Evolutionary conservation across 495 filamentous ascomycete species (phyloP).

Genomic region (Aspergillus diversus): DNA sequence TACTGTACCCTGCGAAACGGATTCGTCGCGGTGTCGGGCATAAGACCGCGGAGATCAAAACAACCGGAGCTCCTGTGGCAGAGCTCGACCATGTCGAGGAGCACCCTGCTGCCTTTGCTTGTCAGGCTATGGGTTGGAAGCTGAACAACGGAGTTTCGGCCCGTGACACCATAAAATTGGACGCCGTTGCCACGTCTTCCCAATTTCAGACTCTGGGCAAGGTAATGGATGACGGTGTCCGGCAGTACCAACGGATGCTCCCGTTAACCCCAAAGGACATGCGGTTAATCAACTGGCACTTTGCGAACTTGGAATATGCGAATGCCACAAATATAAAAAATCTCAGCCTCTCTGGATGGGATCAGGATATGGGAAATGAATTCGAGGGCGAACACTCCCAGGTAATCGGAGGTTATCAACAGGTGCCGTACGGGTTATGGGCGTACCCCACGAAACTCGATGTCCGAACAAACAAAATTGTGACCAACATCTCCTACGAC

Average conservation of each 20-base stretch:
- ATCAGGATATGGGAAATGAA: constrained; percentile 96
- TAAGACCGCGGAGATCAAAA: constrained; percentile 47
- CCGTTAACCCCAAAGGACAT: constrained; percentile 84
- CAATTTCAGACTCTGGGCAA: constrained; percentile 76
- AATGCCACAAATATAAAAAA: constrained; percentile 86
- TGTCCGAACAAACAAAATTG: constrained; percentile 70
- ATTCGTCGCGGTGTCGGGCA: constrained; percentile 49
- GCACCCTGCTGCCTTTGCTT: constrained; percentile 68
- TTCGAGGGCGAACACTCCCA: constrained; percentile 93
- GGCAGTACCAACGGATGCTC: constrained; percentile 82
- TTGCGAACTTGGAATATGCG: constrained; percentile 97
- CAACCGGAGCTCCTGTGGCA: constrained; percentile 50
- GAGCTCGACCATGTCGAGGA: constrained; percentile 64
- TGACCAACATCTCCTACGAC: constrained; percentile 71
- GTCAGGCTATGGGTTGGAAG: constrained; percentile 78
- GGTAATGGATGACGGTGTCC: constrained; percentile 85
- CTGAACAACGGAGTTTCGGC: constrained; percentile 66
- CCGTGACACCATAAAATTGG: constrained; percentile 74
- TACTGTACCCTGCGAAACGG: constrained; percentile 45
- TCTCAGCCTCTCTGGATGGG: constrained; percentile 90
- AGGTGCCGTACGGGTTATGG: constrained; percentile 81
- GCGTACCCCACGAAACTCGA: constrained; percentile 77
- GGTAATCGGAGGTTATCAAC: constrained; percentile 90
- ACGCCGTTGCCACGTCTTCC: constrained; percentile 60
- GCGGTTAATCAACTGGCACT: constrained; percentile 94